Conservation (phyloP, 2,329 filamentous ascomycete species). For the Diaporthe nobilis region DNA sequence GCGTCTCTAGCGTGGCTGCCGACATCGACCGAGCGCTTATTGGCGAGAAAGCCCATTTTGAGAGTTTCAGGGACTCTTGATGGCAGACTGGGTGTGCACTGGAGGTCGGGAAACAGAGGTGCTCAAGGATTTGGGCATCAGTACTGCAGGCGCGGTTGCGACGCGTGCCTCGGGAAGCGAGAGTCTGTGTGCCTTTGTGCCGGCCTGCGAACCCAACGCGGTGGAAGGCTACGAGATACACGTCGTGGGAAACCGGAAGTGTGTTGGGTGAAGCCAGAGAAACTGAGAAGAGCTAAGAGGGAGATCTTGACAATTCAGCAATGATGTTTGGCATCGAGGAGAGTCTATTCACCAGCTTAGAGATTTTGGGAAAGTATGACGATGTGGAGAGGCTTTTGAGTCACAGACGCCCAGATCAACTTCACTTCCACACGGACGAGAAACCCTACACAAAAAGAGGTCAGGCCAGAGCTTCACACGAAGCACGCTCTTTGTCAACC, state of each 20-base stretch:
- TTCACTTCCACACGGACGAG: neutral
- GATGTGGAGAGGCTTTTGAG: neutral
- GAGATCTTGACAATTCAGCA: neutral
- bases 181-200: neutral
- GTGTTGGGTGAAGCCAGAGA: too few relatives aligned
- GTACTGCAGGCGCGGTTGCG: neutral
- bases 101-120: neutral
- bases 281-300: rapidly evolving
- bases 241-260: too few relatives aligned
- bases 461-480: neutral
- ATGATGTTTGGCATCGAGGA: neutral
- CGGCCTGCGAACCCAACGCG: neutral
- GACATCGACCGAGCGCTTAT: rapidly evolving
- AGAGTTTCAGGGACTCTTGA: too few relatives aligned
- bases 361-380: too few relatives aligned
- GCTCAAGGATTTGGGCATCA: neutral
- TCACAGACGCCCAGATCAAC: neutral
- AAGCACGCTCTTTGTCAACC: neutral
- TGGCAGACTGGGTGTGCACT: too few relatives aligned
- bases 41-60: neutral
- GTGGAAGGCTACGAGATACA: neutral
- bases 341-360: too few relatives aligned
- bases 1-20: neutral
- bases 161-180: neutral
- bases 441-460: neutral